Evolutionary conservation across 768 basidiomycete species (phyloP).

Genomic region (Polyporus arcularius): DNA sequence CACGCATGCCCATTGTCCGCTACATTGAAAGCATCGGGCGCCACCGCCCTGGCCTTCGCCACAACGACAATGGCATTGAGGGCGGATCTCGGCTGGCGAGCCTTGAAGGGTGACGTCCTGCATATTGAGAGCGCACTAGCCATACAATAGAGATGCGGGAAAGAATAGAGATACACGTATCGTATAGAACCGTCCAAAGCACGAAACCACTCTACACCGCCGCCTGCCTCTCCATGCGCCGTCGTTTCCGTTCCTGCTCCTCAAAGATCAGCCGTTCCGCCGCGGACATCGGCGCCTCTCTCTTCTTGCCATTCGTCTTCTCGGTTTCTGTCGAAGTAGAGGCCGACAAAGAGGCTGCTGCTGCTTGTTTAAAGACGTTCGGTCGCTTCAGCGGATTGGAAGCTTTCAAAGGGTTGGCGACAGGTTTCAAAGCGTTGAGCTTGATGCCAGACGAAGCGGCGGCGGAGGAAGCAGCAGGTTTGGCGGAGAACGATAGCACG

Average conservation of each 20-base stretch:
- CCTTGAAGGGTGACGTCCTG: constrained; percentile 1
- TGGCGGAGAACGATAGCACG: constrained; percentile 69
- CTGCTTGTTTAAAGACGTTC: constrained; percentile 68
- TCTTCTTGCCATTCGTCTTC: constrained; percentile 56
- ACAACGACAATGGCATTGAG: constrained; percentile 7
- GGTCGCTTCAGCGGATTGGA: constrained; percentile 69
- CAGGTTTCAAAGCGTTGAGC: constrained; percentile 49
- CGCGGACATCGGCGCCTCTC: constrained; percentile 70
- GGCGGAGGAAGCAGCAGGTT: constrained; percentile 35
- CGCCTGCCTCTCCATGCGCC: constrained; percentile 64
- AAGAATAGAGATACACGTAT: constrained; percentile 22
- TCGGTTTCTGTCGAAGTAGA: constrained; percentile 31
- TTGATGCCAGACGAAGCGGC: constrained; percentile 20
- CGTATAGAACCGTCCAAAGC: constrained; percentile 16
- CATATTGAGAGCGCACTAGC: constrained; percentile 2
- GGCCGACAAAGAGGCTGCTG: constrained; percentile 32
- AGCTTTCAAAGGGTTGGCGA: constrained; percentile 60
- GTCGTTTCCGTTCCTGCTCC: constrained; percentile 87
- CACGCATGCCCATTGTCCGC: constrained; percentile 11
- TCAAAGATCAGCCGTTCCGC: constrained; percentile 87
- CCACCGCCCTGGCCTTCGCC: constrained; percentile 7
- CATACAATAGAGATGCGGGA: constrained; percentile 11
- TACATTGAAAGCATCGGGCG: constrained; percentile 7
- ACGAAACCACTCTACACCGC: constrained; percentile 9
- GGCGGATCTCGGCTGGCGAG: background rate